Evolutionary conservation across 768 basidiomycete species (phyloP), one percentile per base, ranked within the genome.

Genomic region (Tulasnella sp.): DNA sequence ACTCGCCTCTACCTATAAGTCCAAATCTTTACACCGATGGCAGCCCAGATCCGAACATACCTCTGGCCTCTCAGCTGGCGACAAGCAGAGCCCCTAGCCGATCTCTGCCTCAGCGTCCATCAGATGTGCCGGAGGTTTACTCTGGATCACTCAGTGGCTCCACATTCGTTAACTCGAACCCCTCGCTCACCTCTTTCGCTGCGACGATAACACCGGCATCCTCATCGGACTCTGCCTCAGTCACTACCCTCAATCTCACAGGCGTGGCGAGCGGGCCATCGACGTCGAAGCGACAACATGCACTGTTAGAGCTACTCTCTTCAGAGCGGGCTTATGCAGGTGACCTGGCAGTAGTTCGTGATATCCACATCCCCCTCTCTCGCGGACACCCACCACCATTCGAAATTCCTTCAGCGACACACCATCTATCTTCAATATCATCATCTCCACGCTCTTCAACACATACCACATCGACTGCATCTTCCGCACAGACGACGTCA

Each of bases 321-420:
- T 86, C 86, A 21, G 88, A 92, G 67, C 76, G 85, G 26, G 84
- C 86, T 1, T 90, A 90, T 70, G 84, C 88, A 11, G 82, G 82
- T n/a, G 89, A 91, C 74, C 75, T 92, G 26, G 84, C 83, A 15
- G 74, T 90, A 56, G 81, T 91, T 63, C 77, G 83, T 55, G 83
- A 86, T 62, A 77, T 90, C 24, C 84, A 91, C 65, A 82, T 90
- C 42, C 87, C 87, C 4, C 71, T 88, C 54, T 88, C 88, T 48
- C 74, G 85, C 66, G 88, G 88, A 15, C 73, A 74, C 1, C 65
- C 75, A 4, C 71, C 76, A 3, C 49, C 34, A 3, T 53, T 62
- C n/a, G 42, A 62, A 27, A 24, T 13, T 58, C 56, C 10, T 45
- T 19, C 24, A 48, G 26, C 32, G 21, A 17, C n/a, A 34, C 45